Evolutionary conservation across 495 filamentous ascomycete genomes (phyloP), one percentile per base, ranked within the genome.

Genomic region (Penicillium manginii): DNA sequence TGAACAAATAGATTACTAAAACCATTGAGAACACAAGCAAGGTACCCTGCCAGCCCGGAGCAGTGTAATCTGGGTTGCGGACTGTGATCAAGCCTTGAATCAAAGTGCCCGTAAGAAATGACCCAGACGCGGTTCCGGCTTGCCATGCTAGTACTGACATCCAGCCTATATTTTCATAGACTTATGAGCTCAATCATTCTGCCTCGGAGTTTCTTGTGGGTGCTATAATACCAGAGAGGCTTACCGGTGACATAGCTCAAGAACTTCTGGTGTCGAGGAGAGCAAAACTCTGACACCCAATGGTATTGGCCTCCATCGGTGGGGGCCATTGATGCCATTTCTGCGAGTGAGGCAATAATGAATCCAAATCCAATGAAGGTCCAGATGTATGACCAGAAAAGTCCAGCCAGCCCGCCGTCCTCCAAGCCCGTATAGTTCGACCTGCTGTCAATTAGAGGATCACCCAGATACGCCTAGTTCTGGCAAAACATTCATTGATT

Each of bases 71-170:
- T 4, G 71, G 65, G 46, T 80, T 19, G 22, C 69, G 70, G 17
- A 76, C 49, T 6, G 61, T 59, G 37, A 81, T 68, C 14, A 80
- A 55, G n/a, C 69, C 72, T 59, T 80, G 77, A 4, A 81, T 78
- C n/a, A 82, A 65, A 3, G 77, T 80, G 0, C 73, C 68, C 12
- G 71, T 60, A 9, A 82, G 59, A 56, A 78, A 82, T 5, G 69
- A 63, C 14, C 70, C 73, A 26, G 66, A 61, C 37, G 70, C 59
- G 54, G 66, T 50, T 61, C 69, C 46, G 63, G 73, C 76, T 71
- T 82, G 47, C 76, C 76, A 55, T 71, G 68, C 40, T 62, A 78
- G n/a, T 52, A 65, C 72, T 32, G 72, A 73, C 63, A 78, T 77
- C 79, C 79, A 83, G 8, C 81, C 73, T 57, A 58, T 6, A 40